Base-by-base conservation (phyloP, 441 rosid species). In the Corymbia citriodora region DNA sequence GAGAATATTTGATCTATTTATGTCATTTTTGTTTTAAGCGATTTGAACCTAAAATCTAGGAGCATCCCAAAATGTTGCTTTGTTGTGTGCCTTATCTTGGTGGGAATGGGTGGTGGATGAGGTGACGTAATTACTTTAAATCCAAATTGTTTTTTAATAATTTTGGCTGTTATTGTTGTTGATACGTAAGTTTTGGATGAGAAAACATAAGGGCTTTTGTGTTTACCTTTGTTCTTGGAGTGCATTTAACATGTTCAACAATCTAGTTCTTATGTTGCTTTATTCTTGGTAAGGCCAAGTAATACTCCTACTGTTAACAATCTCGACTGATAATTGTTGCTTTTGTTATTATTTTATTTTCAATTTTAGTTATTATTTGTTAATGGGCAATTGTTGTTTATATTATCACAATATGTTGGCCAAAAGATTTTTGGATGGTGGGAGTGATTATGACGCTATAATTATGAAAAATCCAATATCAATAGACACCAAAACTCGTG, bases 221-320 rank as follows among this genome's bases (percentile, higher is more conserved):
- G 13, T 31, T 2, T 68, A 68, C 1, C 2, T 68, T 5, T 68
- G 0, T 31, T 68, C 5, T 18, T 17, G 2, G 2, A 68, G 1
- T 16, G 12, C 23, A 31, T 7, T 0, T 0, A 68, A 68, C 0
- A 9, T 31, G 21, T 31, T 9, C 0, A 12, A 31, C 3, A 31
- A 68, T 59, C 3, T 59, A 59, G 1, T 59, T 59, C 11, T 0
- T 59, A 59, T 1, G 1, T 59, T 25, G 3, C n/a, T 7, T 0
- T 59, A 0, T 59, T 59, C 1, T 59, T 59, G 1, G 0, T 59
- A 59, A 59, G 3, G 3, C 0, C 1, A 0, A 1, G 3, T 59
- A 59, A 1, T 59, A 7, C 14, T 59, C 1, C 1, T 10, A 0
- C 0, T 2, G 2, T 25, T 25, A 59, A 7, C 3, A 25, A 25